These are phyloP conservation scores for Metschnikowia proteae DNA, from an alignment of 805 yeast species.

Conservation along the genomic window DNA sequence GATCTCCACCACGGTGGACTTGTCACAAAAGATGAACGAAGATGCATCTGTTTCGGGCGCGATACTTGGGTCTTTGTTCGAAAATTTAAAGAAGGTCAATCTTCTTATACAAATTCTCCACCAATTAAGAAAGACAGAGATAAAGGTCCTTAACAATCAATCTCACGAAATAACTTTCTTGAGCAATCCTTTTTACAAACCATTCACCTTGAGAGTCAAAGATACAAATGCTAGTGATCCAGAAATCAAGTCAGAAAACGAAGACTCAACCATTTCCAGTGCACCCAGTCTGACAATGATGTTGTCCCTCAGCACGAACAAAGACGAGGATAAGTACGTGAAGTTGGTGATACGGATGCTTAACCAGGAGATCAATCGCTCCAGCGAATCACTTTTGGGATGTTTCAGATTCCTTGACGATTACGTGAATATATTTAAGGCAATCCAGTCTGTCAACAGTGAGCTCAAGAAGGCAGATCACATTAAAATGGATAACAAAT, in stretches of 20 bases:
- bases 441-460: constrained; percentile 20
- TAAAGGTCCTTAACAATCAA: constrained; percentile 25
- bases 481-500: constrained; percentile 27
- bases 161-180: constrained; percentile 27
- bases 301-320: constrained; percentile 7
- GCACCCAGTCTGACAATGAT: background rate
- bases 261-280: too few species aligned
- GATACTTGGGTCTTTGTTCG: constrained; percentile 26
- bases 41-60: constrained; percentile 9
- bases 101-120: constrained; percentile 32
- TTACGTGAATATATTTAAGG: constrained; percentile 27
- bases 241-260: background rate
- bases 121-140: constrained; percentile 28
- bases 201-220: constrained; percentile 16
- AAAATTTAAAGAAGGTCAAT: constrained; percentile 28
- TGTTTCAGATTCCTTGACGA: constrained; percentile 33
- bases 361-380: constrained; percentile 19
- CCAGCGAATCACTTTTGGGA: constrained; percentile 24
- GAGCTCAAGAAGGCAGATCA: constrained; percentile 3
- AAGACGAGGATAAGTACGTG: constrained; percentile 13
- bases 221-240: background rate
- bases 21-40: constrained; percentile 23
- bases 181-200: constrained; percentile 23
- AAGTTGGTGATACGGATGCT: constrained; percentile 22
- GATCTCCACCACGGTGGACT: constrained; percentile 26